Conservation (phyloP, 2,329 filamentous ascomycete species). For the Colletotrichum paranaense region DNA sequence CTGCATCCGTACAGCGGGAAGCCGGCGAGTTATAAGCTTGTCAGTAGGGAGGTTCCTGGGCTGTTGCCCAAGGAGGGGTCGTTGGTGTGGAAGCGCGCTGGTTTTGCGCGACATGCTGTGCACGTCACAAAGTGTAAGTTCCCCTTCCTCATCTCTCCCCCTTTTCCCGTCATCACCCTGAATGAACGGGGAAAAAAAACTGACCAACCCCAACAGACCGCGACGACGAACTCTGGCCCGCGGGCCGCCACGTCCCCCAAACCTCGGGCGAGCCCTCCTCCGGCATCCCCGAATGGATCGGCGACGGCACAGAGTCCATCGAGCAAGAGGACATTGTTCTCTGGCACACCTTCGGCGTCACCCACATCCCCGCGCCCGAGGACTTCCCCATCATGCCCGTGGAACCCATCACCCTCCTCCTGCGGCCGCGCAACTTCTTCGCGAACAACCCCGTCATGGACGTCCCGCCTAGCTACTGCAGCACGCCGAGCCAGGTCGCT, state of each 20-base stretch:
- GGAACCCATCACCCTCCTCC: conserved; percentile 83
- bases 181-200: no score
- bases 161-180: neutral
- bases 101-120: conserved; percentile 87
- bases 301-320: conserved; percentile 72
- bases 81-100: conserved; percentile 89
- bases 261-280: conserved; percentile 82
- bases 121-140: conserved; percentile 88
- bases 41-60: conserved; percentile 83
- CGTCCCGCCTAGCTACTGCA: conserved; percentile 80
- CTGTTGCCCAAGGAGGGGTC: conserved; percentile 84
- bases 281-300: conserved; percentile 83
- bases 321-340: conserved; percentile 89
- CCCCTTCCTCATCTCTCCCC: neutral
- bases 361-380: conserved; percentile 89
- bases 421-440: conserved; percentile 88
- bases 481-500: conserved; percentile 76
- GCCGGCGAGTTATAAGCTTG: conserved; percentile 88
- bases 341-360: conserved; percentile 94
- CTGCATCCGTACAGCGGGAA: conserved; percentile 89
- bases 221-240: conserved; percentile 86
- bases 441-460: conserved; percentile 82
- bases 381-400: conserved; percentile 94
- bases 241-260: conserved; percentile 88
- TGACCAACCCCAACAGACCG: conserved; percentile 64